Conservation (phyloP, 495 filamentous ascomycete species). For the Aspergillus sclerotioniger region DNA sequence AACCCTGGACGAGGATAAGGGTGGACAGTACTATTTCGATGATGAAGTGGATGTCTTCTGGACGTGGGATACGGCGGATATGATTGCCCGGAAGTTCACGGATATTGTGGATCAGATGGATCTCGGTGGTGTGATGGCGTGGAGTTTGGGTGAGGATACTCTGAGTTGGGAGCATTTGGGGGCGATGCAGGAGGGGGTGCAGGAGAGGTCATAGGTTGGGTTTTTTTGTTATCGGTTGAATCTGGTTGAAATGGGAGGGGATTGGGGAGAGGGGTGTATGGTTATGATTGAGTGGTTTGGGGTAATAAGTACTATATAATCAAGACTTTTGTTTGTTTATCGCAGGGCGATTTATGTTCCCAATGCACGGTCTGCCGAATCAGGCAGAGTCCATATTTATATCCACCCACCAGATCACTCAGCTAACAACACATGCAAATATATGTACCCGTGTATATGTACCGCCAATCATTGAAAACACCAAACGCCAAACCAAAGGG, state of each 20-base stretch:
- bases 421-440: neutral
- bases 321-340: too few relatives aligned
- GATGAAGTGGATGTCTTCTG: constrained; percentile 60
- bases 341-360: too few relatives aligned
- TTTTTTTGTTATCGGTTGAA: neutral
- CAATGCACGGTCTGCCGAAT: too few relatives aligned
- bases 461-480: neutral
- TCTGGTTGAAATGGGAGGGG: neutral
- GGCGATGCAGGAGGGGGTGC: constrained; percentile 51
- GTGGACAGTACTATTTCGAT: constrained; percentile 72
- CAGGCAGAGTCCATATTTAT: too few relatives aligned
- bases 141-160: constrained; percentile 73
- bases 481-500: constrained; percentile 12
- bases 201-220: constrained; percentile 14
- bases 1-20: constrained; percentile 53
- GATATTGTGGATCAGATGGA: constrained; percentile 55
- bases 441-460: neutral
- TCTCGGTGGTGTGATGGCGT: constrained; percentile 70
- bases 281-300: too few relatives aligned
- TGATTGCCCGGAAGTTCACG: constrained; percentile 62
- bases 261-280: too few relatives aligned
- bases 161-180: constrained; percentile 56
- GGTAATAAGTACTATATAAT: too few relatives aligned
- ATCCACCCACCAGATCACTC: neutral
- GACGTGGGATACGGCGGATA: constrained; percentile 68